Evolutionary conservation across 176 grass and related monocot species (phyloP), one percentile per base, ranked within the genome.

Genomic region (Carex littledalei): DNA sequence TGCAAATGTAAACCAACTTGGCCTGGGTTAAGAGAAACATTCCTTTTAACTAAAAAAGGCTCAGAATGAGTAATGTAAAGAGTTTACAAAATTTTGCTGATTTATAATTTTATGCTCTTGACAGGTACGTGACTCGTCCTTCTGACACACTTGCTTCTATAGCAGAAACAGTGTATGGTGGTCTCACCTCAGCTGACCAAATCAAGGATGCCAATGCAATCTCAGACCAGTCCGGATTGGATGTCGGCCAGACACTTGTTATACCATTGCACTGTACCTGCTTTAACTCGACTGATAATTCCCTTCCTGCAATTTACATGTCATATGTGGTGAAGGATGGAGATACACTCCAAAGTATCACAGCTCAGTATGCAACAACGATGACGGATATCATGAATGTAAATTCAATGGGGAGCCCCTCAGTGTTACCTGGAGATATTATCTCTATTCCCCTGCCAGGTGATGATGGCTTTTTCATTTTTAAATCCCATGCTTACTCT

Each of bases 261-360:
- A 89, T 97, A 74, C 92, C 92, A 43, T 85, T 97, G 3, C 94
- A 91, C 84, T 97, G 94, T 88, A 88, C 89, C 17, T 97, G 94
- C 90, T 92, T 97, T 87, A 93, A 91, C 75, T 91, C 90, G 59
- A 84, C 67, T 17, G 92, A 97, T 81, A 73, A 82, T 76, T 88
- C 89, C 50, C 88, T 69, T 35, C 94, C 94, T 17, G 87, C 94
- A 8, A 68, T 94, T 66, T 97, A 90, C 84, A 82, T 97, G 2
- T 94, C 94, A 9, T 94, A 94, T 84, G 90, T 88, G 56, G 87
- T 94, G 39, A 70, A 67, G 2, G 67, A 67, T 22, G 89, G 89
- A 41, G 94, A 97, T 69, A 92, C 88, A 61, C 87, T 97, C 50
- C 67, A 88, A 22, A 78, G 50, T 64, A 78, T 97, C 68, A 92